These are phyloP conservation scores for Leishmania mexicana DNA, from an alignment of 208 protist genomes.

Conservation along the genomic window DNA sequence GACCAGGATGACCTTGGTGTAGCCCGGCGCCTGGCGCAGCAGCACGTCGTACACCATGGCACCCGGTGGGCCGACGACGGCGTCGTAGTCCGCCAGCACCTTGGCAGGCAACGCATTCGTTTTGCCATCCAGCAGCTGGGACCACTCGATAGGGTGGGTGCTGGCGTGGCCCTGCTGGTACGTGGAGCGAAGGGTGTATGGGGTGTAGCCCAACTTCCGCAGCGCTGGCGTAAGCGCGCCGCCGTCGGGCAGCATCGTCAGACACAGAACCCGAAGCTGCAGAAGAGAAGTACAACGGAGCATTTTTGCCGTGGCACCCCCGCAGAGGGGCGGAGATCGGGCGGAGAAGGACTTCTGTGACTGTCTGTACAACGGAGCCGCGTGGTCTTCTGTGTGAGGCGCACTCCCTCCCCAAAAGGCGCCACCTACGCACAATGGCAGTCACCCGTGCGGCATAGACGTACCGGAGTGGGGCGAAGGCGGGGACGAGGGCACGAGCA, in stretches of 20 bases:
- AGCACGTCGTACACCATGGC: conserved; percentile 60
- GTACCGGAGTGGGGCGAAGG: not conserved
- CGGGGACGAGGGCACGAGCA: not conserved
- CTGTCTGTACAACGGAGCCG: not conserved
- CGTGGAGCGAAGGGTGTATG: conserved; percentile 59
- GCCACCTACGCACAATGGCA: not conserved
- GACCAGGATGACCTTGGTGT: conserved; percentile 81
- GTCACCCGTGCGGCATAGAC: not conserved
- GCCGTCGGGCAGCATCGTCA: conserved; percentile 72
- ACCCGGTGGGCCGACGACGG: conserved; percentile 59
- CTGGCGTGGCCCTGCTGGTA: conserved; percentile 54
- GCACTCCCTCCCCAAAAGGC: not conserved
- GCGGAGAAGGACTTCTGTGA: not conserved
- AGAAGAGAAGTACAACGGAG: conserved; percentile 8
- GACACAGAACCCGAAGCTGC: conserved; percentile 65
- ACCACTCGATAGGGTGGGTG: conserved; percentile 57
- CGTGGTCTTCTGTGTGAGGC: not conserved
- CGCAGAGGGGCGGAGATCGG: not conserved
- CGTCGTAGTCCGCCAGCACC: conserved; percentile 60
- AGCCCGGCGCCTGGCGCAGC: conserved; percentile 56
- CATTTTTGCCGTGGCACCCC: conserved; percentile 8
- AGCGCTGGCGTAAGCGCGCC: conserved; percentile 60
- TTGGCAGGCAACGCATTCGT: conserved; percentile 13
- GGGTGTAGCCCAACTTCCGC: conserved; percentile 61
- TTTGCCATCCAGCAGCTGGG: conserved; percentile 37